Evolutionary conservation across 2,329 filamentous ascomycete genomes (phyloP), one percentile per base, ranked within the genome.

Genomic region (Metarhizium brunneum): DNA sequence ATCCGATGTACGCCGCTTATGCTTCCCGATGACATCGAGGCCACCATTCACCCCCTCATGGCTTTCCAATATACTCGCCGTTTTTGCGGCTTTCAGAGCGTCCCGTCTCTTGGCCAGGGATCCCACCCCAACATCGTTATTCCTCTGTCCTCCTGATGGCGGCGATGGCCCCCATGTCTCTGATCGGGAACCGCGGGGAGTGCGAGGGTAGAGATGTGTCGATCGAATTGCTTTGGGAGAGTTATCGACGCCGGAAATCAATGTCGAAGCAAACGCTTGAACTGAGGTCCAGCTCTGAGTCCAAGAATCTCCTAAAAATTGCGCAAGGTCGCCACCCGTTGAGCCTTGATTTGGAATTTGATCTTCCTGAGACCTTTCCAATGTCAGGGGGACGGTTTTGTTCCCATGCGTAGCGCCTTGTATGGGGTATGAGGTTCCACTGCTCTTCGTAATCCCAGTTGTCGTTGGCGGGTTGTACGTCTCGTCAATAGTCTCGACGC

Each of bases 1-100:
- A 63, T 89, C 85, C 4, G 87, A 90, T 51, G 80, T 85, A 60
- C 87, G 77, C 62, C 84, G 79, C 71, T 90, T 90, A 66, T 77
- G 80, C 58, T 72, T 76, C 30, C 81, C 78, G 2, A 72, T 68
- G 30, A 79, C 71, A 61, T 86, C 80, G 47, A 85, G 65, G 2
- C 78, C 78, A 2, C 79, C 80, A 57, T 83, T 83, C 40, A 81
- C 79, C 16, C 80, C 80, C 6, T 83, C 79, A 54, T 84, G 76
- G 54, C 80, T 83, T 64, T 86, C 81, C 47, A 86, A 65, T 3
- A 86, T 73, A 59, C 80, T 83, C 29, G 79, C 81, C 47, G 74
- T 83, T 64, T 76, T 80, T 56, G 77, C 78, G 18, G 80, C 78
- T 60, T 74, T 81, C 52, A 85, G 66, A 32, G 76, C 75, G 10